Conservation (phyloP, 495 filamentous ascomycete genomes). For the Penicillium crystallinum region DNA sequence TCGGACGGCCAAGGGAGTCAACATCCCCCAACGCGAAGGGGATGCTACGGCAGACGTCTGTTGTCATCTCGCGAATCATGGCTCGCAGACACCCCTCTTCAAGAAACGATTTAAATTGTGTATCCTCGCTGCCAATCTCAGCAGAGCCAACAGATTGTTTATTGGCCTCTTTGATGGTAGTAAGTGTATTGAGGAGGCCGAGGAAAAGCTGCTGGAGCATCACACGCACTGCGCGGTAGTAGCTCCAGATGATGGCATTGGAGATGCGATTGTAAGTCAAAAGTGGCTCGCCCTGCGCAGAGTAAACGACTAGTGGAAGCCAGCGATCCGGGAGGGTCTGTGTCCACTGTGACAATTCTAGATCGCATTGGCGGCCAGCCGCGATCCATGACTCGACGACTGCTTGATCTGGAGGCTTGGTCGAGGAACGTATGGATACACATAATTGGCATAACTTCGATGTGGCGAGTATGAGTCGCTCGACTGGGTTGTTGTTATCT, state of each 20-base stretch:
- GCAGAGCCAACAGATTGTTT: background rate
- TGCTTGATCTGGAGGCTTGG: conserved; percentile 13
- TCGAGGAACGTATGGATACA: conserved; percentile 16
- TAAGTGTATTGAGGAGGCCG: conserved; percentile 22
- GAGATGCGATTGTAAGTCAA: conserved; percentile 33
- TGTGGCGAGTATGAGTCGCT: conserved; percentile 33
- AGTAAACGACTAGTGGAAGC: conserved; percentile 36
- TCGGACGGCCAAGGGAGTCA: conserved; percentile 31
- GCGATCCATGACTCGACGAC: conserved; percentile 24
- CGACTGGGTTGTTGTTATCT: conserved; percentile 29
- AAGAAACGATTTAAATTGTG: background rate
- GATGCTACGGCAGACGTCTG: conserved; percentile 39
- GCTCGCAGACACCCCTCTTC: conserved; percentile 10
- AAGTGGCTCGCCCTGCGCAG: conserved; percentile 28
- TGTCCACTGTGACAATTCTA: conserved; percentile 34
- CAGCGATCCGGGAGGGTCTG: conserved; percentile 31
- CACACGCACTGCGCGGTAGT: conserved; percentile 38
- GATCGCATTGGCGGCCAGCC: conserved; percentile 21
- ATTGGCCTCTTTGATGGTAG: conserved; percentile 9
- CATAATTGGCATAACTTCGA: conserved; percentile 32
- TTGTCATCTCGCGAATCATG: conserved; percentile 34
- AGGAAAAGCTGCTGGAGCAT: conserved; percentile 31
- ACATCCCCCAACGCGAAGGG: conserved; percentile 37
- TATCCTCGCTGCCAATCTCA: background rate
- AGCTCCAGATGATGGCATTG: conserved; percentile 33